A percentile compares a stretch with the other conserved stretches of the same genome.
Conservation (phyloP, 179 eudicot genomes). For the Beta lomatogona region DNA sequence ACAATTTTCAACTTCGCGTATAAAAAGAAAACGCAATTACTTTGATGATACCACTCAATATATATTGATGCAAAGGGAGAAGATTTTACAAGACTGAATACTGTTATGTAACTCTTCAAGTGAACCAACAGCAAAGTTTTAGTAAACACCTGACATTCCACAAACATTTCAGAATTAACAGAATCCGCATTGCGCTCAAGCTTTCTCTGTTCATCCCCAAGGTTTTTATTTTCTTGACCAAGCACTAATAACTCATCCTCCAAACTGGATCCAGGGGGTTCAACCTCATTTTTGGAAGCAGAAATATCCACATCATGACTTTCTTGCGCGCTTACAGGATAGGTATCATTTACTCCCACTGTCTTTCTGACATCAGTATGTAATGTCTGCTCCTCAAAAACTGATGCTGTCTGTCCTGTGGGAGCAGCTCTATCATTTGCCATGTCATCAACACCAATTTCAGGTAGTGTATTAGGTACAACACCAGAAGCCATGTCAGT, state of each 20-base stretch:
- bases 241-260: conserved; percentile 71
- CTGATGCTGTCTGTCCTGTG: conserved; percentile 24
- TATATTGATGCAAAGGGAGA: not conserved
- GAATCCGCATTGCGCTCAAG: conserved; percentile 93
- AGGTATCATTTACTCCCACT: conserved; percentile 27
- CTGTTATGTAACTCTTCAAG: not conserved
- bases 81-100: not conserved
- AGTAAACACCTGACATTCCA: conserved; percentile 86
- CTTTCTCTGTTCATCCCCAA: conserved; percentile 77
- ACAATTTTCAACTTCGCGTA: not conserved
- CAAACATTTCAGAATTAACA: conserved; percentile 88
- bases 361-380: conserved; percentile 30
- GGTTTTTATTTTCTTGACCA: conserved; percentile 54
- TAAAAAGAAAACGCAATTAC: not conserved
- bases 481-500: conserved; percentile 29
- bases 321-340: conserved; percentile 31
- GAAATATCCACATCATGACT: conserved; percentile 29
- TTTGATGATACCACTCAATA: too few species aligned
- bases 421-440: conserved; percentile 24
- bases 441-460: conserved; percentile 27
- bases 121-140: not conserved
- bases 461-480: conserved; percentile 27
- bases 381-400: conserved; percentile 31
- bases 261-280: conserved; percentile 48
- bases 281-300: conserved; percentile 32